Conservation (phyloP, 441 rosid species). For the Bocquillonia castaneifolia region DNA sequence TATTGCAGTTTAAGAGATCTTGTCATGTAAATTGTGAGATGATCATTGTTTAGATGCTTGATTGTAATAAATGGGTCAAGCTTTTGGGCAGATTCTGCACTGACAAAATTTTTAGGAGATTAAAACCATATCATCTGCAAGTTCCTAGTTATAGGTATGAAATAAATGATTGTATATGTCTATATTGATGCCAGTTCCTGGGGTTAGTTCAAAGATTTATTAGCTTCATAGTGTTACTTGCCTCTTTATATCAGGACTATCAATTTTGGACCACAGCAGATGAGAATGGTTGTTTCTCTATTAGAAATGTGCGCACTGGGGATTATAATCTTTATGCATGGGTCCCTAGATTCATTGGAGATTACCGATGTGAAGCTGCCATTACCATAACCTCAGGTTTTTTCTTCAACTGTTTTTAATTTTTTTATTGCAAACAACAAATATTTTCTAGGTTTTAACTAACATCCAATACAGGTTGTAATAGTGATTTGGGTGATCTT, state of each 20-base stretch:
- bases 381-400: slow-evolving; percentile 50
- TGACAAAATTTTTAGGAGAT: neutral
- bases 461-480: slow-evolving; percentile 41
- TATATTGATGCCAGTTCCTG: neutral
- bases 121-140: neutral
- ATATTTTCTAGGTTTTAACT: slow-evolving; percentile 9
- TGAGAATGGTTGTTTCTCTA: slow-evolving; percentile 47
- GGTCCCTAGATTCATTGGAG: slow-evolving; percentile 69
- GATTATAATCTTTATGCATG: slow-evolving; percentile 57
- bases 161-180: neutral
- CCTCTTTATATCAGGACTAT: slow-evolving; percentile 32
- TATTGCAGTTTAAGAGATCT: neutral
- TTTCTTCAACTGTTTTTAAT: slow-evolving; percentile 7
- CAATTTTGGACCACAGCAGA: slow-evolving; percentile 69
- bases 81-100: neutral
- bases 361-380: slow-evolving; percentile 38
- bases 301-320: slow-evolving; percentile 36
- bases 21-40: neutral
- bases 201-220: neutral
- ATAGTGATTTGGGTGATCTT: slow-evolving; percentile 54
- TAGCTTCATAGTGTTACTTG: slow-evolving; percentile 2
- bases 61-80: neutral
- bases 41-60: neutral
- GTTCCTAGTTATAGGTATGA: neutral
- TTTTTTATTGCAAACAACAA: neutral